phyloP scores from a whole-genome alignment of 2,329 filamentous ascomycete species.

The Alternaria hordeiaustralica region DNA sequence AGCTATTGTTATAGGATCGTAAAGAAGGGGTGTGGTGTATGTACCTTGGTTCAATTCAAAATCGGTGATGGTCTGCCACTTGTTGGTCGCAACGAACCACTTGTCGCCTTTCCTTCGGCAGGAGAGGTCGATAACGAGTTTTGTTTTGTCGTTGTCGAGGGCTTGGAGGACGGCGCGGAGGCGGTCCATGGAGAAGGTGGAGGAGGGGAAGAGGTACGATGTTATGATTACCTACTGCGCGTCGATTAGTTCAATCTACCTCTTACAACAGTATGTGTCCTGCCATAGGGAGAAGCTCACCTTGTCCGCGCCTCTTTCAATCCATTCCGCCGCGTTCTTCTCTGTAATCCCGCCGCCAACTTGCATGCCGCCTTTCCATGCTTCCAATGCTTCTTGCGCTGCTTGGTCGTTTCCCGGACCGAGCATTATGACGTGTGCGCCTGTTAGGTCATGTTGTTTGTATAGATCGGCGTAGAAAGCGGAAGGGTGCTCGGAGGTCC shows the following conservation, averaged over 20 bases:
- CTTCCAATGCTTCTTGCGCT: constrained; percentile 74
- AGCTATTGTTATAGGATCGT: not conserved
- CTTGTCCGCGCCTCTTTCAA: constrained; percentile 87
- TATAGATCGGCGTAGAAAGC: constrained; percentile 84
- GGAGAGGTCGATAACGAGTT: constrained; percentile 93
- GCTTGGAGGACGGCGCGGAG: constrained; percentile 76
- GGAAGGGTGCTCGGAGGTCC: constrained; percentile 83
- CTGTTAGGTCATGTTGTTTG: constrained; percentile 72
- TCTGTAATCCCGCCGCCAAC: constrained; percentile 94
- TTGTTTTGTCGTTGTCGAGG: constrained; percentile 75
- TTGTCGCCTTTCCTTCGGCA: constrained; percentile 77
- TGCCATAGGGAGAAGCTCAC: constrained; percentile 57
- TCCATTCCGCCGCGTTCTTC: constrained; percentile 83
- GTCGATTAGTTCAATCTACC: not conserved
- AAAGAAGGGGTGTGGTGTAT: constrained; percentile 8
- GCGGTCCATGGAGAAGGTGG: constrained; percentile 77
- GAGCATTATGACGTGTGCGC: constrained; percentile 96
- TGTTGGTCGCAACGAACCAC: constrained; percentile 99
- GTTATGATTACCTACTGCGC: constrained; percentile 88
- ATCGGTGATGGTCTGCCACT: constrained; percentile 97
- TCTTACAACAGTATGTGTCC: not conserved
- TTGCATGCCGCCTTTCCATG: constrained; percentile 83
- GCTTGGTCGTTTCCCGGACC: constrained; percentile 85
- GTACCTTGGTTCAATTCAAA: constrained; percentile 89
- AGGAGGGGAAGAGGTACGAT: constrained; percentile 88